Evolutionary conservation across 345 rosid species (phyloP).

Genomic region (Microcos paniculata): DNA sequence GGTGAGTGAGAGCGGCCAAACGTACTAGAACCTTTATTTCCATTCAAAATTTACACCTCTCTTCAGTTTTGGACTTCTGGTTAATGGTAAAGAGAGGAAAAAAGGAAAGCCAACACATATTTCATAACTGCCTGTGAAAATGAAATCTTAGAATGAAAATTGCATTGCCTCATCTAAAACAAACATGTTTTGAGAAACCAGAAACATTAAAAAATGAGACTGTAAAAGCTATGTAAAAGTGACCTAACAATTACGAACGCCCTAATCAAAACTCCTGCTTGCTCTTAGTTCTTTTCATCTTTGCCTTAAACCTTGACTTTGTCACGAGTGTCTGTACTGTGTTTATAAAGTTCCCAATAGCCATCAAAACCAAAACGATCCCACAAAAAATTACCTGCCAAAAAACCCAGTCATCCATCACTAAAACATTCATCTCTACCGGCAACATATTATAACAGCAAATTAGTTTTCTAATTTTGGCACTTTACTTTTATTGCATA

Average conservation of each 20-base stretch:
- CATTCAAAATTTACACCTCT: conserved; percentile 3
- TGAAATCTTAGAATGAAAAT: neutral
- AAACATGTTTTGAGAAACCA: conserved; percentile 19
- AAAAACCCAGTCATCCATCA: conserved; percentile 16
- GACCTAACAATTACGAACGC: conserved; percentile 5
- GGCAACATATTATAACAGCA: neutral
- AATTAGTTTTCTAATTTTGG: neutral
- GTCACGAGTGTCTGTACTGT: conserved; percentile 77
- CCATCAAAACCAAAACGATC: conserved; percentile 81
- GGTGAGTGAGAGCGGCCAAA: neutral
- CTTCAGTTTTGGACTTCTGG: conserved; percentile 1
- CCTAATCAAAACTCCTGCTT: conserved; percentile 63
- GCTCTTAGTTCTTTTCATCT: conserved; percentile 92
- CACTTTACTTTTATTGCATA: neutral
- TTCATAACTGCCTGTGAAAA: neutral
- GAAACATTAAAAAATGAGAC: conserved; percentile 25
- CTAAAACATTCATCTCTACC: neutral
- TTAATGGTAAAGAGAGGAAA: neutral
- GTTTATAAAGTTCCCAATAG: conserved; percentile 84
- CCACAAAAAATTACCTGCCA: conserved; percentile 91
- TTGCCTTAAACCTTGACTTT: conserved; percentile 92
- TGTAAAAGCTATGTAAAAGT: conserved; percentile 23
- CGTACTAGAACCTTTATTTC: neutral
- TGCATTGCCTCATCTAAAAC: conserved; percentile 21
- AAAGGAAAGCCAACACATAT: neutral